These are phyloP conservation scores for Adiantum capillusveneris DNA, from an alignment of 75 land plant genomes.

Conservation along the genomic window DNA sequence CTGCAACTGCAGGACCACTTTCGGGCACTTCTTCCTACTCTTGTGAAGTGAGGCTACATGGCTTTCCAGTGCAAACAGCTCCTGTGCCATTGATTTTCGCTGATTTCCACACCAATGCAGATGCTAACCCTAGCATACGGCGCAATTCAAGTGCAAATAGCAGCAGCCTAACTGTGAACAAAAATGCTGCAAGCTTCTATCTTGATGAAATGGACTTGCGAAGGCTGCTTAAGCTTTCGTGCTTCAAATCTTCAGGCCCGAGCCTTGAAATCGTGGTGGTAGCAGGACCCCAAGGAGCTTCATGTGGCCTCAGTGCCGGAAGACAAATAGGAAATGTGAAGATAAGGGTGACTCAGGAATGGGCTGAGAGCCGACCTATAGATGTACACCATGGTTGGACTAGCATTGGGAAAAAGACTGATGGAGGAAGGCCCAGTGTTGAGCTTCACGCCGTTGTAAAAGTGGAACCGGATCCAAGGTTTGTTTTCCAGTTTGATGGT, in stretches of 20 bases:
- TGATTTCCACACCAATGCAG: slow-evolving; percentile 4
- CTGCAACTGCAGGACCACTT: slow-evolving; percentile 53
- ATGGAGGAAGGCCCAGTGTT: slow-evolving; percentile 23
- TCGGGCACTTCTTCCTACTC: slow-evolving; percentile 60
- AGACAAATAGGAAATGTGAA: slow-evolving; percentile 53
- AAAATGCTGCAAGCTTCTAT: slow-evolving; percentile 45
- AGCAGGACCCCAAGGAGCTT: slow-evolving; percentile 51
- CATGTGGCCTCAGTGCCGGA: slow-evolving; percentile 48
- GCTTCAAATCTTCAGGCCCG: slow-evolving; percentile 17
- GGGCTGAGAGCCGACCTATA: slow-evolving; percentile 24
- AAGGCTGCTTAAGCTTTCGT: slow-evolving; percentile 31
- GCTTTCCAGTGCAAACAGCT: slow-evolving; percentile 42
- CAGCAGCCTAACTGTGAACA: too few species aligned
- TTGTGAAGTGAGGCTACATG: slow-evolving; percentile 48
- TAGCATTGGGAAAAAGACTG: slow-evolving; percentile 22
- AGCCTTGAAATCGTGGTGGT: slow-evolving; percentile 45
- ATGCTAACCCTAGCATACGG: neutral
- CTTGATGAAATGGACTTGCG: slow-evolving; percentile 52
- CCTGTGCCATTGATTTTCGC: slow-evolving; percentile 39
- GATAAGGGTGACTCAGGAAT: slow-evolving; percentile 41
- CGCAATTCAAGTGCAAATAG: too few species aligned
- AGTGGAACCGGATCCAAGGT: slow-evolving; percentile 83
- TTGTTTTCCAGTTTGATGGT: slow-evolving; percentile 79
- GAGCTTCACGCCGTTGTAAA: slow-evolving; percentile 57
- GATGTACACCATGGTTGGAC: slow-evolving; percentile 54